Base-by-base conservation (phyloP, 805 yeast genomes). In the Kodamaea fukazawae region DNA sequence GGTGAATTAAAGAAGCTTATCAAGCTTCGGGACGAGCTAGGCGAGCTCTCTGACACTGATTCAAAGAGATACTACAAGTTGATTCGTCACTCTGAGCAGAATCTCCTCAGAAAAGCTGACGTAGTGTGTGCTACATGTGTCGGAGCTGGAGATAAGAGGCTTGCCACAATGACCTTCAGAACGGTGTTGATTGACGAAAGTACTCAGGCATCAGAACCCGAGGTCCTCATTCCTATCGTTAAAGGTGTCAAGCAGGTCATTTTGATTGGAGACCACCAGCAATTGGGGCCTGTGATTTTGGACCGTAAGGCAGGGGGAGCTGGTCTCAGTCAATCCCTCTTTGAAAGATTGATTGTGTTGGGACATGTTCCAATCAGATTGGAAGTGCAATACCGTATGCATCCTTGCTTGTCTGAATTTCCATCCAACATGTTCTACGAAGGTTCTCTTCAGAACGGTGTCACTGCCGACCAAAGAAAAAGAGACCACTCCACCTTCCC, bases 371-470 rank as follows among this genome's bases (percentile, higher is more conserved):
- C 97, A 7, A 79, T 87, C 46, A 67, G 96, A 47, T 71, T 90
- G 39, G 95, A 87, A 50, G 96, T 89, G 25, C 98, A 90, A 61
- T 90, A 90, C 63, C 82, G 98, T 66, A 90, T 90, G 97, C 84
- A 90, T 55, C 97, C 97, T 7, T 73, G 81, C 45, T 63, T 90
- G 38, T 78, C 91, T 47, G 96, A 87, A 53, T 90, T 88, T 57
- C 83, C 96, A 18, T 81, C 91, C 50, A 87, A 88, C 57, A 82
- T 86, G 86, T 90, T 88, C 54, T 90, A 90, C 59, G 96, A 90
- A 51, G 97, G 97, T 22, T 75, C 84, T 31, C 73, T 90, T 50
- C 96, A 89, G 60, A 89, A 90, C 57, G 96, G 97, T 49, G 95
- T 90, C 11, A 83, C 93, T 2, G 73, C 78, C 25, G 86, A 80